Conservation (phyloP, 495 filamentous ascomycete species). For the Xylaria scruposa region DNA sequence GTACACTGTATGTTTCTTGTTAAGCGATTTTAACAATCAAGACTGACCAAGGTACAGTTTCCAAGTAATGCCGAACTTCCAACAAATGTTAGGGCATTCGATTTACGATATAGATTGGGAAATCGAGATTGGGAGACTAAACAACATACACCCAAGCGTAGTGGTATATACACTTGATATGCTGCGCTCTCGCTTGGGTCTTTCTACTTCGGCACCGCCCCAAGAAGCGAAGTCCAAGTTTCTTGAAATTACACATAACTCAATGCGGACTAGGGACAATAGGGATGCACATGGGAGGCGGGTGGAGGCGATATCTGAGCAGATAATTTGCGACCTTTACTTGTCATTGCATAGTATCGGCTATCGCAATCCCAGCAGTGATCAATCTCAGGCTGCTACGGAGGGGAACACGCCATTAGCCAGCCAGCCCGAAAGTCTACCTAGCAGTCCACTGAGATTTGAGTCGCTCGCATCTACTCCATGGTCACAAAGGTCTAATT, state of each 20-base stretch:
- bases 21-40: neutral
- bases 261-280: neutral
- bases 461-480: constrained; percentile 26
- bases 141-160: constrained; percentile 27
- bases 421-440: constrained; percentile 33
- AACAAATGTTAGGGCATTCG: neutral
- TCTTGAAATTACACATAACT: constrained; percentile 17
- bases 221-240: constrained; percentile 28
- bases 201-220: constrained; percentile 23
- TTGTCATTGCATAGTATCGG: constrained; percentile 36
- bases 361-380: constrained; percentile 25
- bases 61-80: constrained; percentile 30
- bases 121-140: constrained; percentile 30
- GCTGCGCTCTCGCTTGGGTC: constrained; percentile 18
- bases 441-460: constrained; percentile 27
- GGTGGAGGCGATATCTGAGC: constrained; percentile 18
- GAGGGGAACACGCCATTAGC: constrained; percentile 33
- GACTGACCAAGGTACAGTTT: constrained; percentile 33
- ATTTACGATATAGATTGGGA: constrained; percentile 31
- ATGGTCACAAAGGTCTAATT: constrained; percentile 22
- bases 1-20: constrained; percentile 36
- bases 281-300: constrained; percentile 16
- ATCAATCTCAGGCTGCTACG: constrained; percentile 10
- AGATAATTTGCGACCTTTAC: constrained; percentile 37
- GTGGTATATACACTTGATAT: constrained; percentile 26